Evolutionary conservation across 2,329 filamentous ascomycete species (phyloP).

Genomic region (Beauveria sp.): DNA sequence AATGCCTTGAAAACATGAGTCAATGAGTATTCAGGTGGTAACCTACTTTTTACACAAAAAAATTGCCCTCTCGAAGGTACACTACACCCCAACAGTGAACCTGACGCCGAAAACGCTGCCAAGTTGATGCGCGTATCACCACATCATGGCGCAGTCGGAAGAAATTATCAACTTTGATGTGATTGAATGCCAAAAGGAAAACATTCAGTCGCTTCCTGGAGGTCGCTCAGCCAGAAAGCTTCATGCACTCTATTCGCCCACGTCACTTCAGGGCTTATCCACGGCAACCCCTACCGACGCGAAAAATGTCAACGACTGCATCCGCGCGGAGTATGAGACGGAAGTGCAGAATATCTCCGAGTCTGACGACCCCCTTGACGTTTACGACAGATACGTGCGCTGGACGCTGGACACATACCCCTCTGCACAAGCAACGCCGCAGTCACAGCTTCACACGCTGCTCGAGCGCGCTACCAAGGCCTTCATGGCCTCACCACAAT

Average conservation of each 20-base stretch:
- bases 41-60: neutral
- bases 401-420: constrained; percentile 96
- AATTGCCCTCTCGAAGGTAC: neutral
- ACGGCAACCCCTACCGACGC: constrained; percentile 65
- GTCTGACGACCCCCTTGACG: constrained; percentile 88
- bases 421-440: constrained; percentile 80
- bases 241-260: constrained; percentile 69
- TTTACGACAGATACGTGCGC: constrained; percentile 93
- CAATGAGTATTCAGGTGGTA: neutral
- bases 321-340: constrained; percentile 76
- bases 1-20: constrained; percentile 2
- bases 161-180: constrained; percentile 74
- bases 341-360: constrained; percentile 74
- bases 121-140: neutral
- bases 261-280: constrained; percentile 48
- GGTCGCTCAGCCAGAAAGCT: constrained; percentile 84
- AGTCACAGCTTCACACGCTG: constrained; percentile 82
- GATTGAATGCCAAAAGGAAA: constrained; percentile 96
- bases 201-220: constrained; percentile 87
- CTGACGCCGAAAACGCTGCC: neutral
- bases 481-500: constrained; percentile 77
- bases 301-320: constrained; percentile 68
- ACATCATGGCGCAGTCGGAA: constrained; percentile 37
- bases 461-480: constrained; percentile 89
- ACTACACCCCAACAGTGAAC: neutral